A percentile compares a stretch with the other conserved stretches of the same genome.
Conservation (phyloP, 1,284 basidiomycete species). For the Cutaneotrichosporon sp. region DNA sequence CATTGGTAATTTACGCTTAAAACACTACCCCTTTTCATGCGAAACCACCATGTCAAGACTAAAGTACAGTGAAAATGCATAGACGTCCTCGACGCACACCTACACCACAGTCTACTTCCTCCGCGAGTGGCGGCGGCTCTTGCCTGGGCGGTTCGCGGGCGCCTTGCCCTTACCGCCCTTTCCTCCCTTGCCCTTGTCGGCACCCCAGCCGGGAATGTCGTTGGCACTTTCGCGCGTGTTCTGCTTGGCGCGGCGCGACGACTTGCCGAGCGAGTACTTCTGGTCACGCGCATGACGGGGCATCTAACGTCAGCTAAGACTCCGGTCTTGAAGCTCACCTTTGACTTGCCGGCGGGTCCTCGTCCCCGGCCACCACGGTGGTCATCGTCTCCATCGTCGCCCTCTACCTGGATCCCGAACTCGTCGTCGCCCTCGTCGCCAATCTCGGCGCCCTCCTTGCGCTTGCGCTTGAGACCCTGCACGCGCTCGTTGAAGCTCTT, state of each 20-base stretch:
- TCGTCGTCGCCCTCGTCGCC: constrained; percentile 51
- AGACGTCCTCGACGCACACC: not conserved
- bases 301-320: constrained; percentile 39
- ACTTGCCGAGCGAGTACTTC: constrained; percentile 71
- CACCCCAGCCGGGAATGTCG: constrained; percentile 56
- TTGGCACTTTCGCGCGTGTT: constrained; percentile 75
- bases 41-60: too few relatives aligned
- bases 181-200: constrained; percentile 42
- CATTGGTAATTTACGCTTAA: too few relatives aligned
- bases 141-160: constrained; percentile 27
- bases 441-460: constrained; percentile 74
- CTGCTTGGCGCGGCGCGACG: constrained; percentile 64
- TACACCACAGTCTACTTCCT: constrained; percentile 4
- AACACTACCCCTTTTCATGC: too few relatives aligned
- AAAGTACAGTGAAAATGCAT: not conserved
- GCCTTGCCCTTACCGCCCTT: constrained; percentile 38
- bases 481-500: constrained; percentile 81
- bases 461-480: constrained; percentile 80
- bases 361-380: constrained; percentile 29
- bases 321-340: constrained; percentile 25
- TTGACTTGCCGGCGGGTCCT: constrained; percentile 35
- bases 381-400: constrained; percentile 9
- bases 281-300: constrained; percentile 64
- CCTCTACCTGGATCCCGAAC: constrained; percentile 16
- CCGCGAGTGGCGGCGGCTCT: constrained; percentile 22